These are phyloP conservation scores for Coemansia sp. DNA, from an alignment of 192 early-diverging fungal genomes.

Conservation along the genomic window DNA sequence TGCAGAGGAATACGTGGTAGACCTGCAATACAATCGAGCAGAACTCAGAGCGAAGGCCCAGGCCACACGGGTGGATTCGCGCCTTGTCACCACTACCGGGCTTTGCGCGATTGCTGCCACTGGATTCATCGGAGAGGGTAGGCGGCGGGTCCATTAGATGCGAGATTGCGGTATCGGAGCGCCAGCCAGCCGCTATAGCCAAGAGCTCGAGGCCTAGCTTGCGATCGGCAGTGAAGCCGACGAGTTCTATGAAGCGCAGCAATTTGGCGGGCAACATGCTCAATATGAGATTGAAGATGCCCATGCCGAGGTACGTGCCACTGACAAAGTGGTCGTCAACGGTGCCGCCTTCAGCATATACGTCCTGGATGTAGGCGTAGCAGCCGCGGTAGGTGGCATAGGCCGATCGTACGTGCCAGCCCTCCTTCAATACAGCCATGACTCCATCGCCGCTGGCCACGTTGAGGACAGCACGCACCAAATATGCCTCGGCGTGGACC, in stretches of 20 bases:
- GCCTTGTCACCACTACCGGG: no score
- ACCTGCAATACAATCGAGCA: conserved; percentile 69
- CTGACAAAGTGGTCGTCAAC: conserved; percentile 82
- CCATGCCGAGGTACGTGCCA: conserved; percentile 75
- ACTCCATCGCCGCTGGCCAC: conserved; percentile 73
- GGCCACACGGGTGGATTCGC: conserved; percentile 27
- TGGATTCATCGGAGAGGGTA: neutral
- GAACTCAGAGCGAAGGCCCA: conserved; percentile 74
- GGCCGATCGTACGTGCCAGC: conserved; percentile 67
- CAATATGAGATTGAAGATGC: conserved; percentile 75
- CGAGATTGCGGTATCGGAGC: conserved; percentile 15
- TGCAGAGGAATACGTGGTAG: conserved; percentile 77
- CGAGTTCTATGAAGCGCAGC: conserved; percentile 75
- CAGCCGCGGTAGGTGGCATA: conserved; percentile 66
- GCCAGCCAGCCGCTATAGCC: conserved; percentile 72
- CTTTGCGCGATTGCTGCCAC: neutral
- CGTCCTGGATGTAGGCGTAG: conserved; percentile 58
- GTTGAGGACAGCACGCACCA: conserved; percentile 72
- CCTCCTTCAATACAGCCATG: conserved; percentile 73
- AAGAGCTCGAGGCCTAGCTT: conserved; percentile 71
- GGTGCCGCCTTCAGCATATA: conserved; percentile 52
- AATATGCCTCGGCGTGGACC: conserved; percentile 72
- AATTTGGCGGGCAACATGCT: conserved; percentile 71
- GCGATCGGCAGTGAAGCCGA: conserved; percentile 80
- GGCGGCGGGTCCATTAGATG: conserved; percentile 26